Base-by-base conservation (phyloP, 495 filamentous ascomycete species). In the Cudoniella acicularis region DNA sequence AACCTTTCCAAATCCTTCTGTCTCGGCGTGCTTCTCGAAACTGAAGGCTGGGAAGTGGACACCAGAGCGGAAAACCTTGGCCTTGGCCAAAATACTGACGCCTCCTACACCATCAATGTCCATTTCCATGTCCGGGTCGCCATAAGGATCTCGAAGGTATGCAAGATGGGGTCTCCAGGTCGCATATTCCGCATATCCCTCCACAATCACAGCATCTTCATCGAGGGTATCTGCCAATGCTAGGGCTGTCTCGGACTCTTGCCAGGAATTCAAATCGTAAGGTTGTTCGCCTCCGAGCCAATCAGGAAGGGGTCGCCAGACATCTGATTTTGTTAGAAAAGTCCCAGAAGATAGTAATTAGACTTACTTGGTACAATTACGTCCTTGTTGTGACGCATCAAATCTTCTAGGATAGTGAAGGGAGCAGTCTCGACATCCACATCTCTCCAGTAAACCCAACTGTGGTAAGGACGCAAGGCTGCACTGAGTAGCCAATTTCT, bases 361-460 rank as follows among this genome's bases (percentile, higher is more conserved):
- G 57, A 86, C 92, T 81, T 79, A 98, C 93, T 99, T 3, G 95
- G 95, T 45, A 99, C 95, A 69, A 95, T 98, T 9, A 99, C 87
- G 70, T 99, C 95, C 76, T 96, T 99, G 70, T 99, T 94, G 65
- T 99, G 95, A 54, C 94, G 83, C 95, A 99, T 99, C 27, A 99
- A 71, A 75, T 99, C 95, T 70, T 99, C 95, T 63, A 99, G 72
- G 57, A 99, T 98, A 1, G 95, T 98, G 64, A 88, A 87, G 0
- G 95, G 95, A 10, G 94, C 92, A 6, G 95, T 99, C 73, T 97
- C 90, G 11, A 99, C 95, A 73, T 99, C 95, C 21, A 94, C 95
- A 77, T 99, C 95, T 72, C 95, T 83, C 95, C 95, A 99, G 67
- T 99, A 99, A 23, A 99, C 95, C 95, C 95, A 99, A 65, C 91